Base-by-base conservation (phyloP, 2,329 filamentous ascomycete genomes). In the Chalara sp. region DNA sequence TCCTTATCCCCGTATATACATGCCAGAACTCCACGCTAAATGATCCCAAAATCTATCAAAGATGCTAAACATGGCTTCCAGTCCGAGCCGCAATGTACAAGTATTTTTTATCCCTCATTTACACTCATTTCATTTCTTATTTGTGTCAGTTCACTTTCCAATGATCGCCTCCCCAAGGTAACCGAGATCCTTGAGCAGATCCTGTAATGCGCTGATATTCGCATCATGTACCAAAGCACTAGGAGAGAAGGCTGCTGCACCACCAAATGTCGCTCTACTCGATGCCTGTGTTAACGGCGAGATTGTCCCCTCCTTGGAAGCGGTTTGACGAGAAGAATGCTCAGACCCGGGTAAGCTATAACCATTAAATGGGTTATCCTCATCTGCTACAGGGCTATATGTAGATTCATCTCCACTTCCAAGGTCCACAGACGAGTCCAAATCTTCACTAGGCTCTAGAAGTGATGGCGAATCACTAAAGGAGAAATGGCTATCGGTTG, bases 181-280 rank as follows among this genome's bases (percentile, higher is more conserved):
- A 48, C 72, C 72, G 61, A 78, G 61, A 54, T 78, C 75, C 53
- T 72, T 69, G 56, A 78, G 67, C 52, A 76, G 62, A 56, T 74
- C 68, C 55, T 71, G 68, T 67, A 76, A 72, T n/a, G 66, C 67
- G 32, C 59, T 65, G 21, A 55, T 44, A 3, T 28, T 44, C 30
- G 29, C 41, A 6, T 48, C 21, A 12, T 45, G 29, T 29, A 32
- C 44, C 3, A 43, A 32, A n/a, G 40, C 32, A 10, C 28, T 37
- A 7, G 40, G 44, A 6, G 29, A 33, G 31, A 46, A 47, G 48
- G 31, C 6, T 46, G 31, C 28, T 32, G 32, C 13, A 28, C 41
- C 51, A 37, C 43, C 55, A 40, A 57, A 54, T 32, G 41, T 52
- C 29, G 47, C 37, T 35, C 54, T 39, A 31, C 47, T 52, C 5